Base-by-base conservation (phyloP, 75 land plant genomes). In the Selaginella moellendorffii region DNA sequence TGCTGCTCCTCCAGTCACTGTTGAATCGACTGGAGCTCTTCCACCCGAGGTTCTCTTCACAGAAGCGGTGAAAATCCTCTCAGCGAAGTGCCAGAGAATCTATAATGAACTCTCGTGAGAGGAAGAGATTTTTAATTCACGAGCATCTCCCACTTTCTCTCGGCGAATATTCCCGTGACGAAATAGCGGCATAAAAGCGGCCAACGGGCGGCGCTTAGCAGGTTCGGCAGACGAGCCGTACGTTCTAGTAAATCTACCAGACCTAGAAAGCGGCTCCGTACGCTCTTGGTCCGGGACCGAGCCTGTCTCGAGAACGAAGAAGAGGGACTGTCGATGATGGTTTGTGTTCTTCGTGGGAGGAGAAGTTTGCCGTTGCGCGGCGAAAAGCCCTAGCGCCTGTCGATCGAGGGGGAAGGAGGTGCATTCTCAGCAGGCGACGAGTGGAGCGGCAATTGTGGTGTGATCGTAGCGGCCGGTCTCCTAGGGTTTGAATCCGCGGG, bases 21-120 rank as follows among this genome's bases (percentile, higher is more conserved):
- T 90, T 24, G 97, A 90, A 54, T 87, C 97, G 2, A 79, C 84
- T 20, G 88, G 90, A 61, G 83, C 81, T 36, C 68, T 91, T 29
- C 84, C 85, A 53, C 95, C 97, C 18, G 88, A 91, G 56, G 82
- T 71, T 22, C 69, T 90, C 18, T 87, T 87, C 56, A 75, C 73
- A 2, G 86, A 91, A 71, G 83, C 97, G 58, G 78, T 91, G 67
- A 91, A 88, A 69, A 78, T 91, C 31, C 70, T 91, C 9, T 85
- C 73, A 68, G 86, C 82, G 30, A 91, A 91, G 52, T 91, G 97
- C 52, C 86, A 84, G 52, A 72, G 81, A 20, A 78, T 91, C 14
- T 69, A 87, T 19, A 52, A 81, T 9, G 97, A 91, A 63, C 85
- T 87, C 24, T 80, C 77, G n/a, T 78, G 46, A 36, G 14, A 36